Base-by-base conservation (phyloP, 2,329 filamentous ascomycete genomes). In the Gliomastix tumulicola region DNA sequence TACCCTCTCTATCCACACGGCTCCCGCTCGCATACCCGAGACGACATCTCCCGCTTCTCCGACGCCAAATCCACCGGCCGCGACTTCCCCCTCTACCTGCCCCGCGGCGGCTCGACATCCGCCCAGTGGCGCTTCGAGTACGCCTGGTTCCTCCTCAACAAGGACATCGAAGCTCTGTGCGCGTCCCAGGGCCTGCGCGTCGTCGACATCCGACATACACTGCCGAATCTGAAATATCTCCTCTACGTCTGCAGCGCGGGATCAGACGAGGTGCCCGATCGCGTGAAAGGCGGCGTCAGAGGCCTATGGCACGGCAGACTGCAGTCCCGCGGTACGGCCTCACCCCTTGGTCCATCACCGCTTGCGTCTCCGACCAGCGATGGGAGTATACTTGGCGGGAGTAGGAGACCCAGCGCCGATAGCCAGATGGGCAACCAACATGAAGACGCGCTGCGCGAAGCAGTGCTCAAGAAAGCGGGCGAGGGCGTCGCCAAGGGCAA, bases 101-200 rank as follows among this genome's bases (percentile, higher is more conserved):
- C 71, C 0, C 62, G 72, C 3, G 74, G 75, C 13, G 74, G 74
- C 60, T 84, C 64, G n/a, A 73, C 52, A 1, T 74, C 76, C 3
- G 78, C 88, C 0, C 79, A 88, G 32, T 97, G 90, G 64, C 81
- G 90, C 3, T 97, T 97, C 58, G 90, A 97, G 50, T 98, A 97
- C 56, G 92, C 73, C 10, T 92, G 95, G 54, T 98, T 97, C 50
- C 66, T 97, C n/a, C 72, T 98, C 12, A 97, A 97, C 65, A 96
- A 97, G 61, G 70, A 97, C 53, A 89, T 98, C 38, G 89, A 97
- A 49, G 62, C 69, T 0, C 64, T 82, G 4, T 81, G 77, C 41
- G 63, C 67, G 4, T 68, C 71, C 2, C 80, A 88, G 45, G 83
- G 83, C 0, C 66, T 96, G 11, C 80, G 82, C 32, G 81, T 94